Evolutionary conservation across 768 basidiomycete genomes (phyloP), one percentile per base, ranked within the genome.

Genomic region (Tephrocybe rancida): DNA sequence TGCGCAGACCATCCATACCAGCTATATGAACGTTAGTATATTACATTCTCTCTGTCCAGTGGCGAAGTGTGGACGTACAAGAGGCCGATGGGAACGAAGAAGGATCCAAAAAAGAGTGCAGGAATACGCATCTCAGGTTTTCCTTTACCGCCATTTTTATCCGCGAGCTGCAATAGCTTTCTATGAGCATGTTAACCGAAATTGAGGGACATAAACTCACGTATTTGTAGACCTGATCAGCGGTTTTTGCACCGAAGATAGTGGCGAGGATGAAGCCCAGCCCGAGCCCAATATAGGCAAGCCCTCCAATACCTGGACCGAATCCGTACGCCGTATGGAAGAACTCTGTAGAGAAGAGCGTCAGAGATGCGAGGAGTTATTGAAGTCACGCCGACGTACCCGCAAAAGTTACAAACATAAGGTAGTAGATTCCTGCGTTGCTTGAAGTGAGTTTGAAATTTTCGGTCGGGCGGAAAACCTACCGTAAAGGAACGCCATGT

Each of bases 1-100:
- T 86, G 72, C 3, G 88, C 88, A 18, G 88, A 87, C 89, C 88
- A 91, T 18, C 89, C 89, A 61, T 88, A 91, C 88, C 88, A 88
- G 61, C 78, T 80, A 24, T 26, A 35, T 13, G 18, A 6, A 27
- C 5, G 26, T 39, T 25, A 32, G 27, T 19, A 6, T 24, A 44
- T 35, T 8, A 44, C n/a, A n/a, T n/a, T n/a, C n/a, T 37, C n/a
- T 16, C 35, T 21, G 3, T 6, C 14, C 14, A 5, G 41, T 52
- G 18, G 11, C 75, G 46, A 9, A 22, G 52, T 35, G 24, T n/a
- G 16, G 18, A 73, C 86, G 61, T 62, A 87, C 86, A 88, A 78
- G 16, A 88, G 65, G 18, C 87, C 89, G 41, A 89, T 69, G 1
- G 89, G 88, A 1, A 83, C 82, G 52, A 88, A 82, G 37, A 85